Base-by-base conservation (phyloP, 345 rosid genomes). In the Noccaea bulbosa region DNA sequence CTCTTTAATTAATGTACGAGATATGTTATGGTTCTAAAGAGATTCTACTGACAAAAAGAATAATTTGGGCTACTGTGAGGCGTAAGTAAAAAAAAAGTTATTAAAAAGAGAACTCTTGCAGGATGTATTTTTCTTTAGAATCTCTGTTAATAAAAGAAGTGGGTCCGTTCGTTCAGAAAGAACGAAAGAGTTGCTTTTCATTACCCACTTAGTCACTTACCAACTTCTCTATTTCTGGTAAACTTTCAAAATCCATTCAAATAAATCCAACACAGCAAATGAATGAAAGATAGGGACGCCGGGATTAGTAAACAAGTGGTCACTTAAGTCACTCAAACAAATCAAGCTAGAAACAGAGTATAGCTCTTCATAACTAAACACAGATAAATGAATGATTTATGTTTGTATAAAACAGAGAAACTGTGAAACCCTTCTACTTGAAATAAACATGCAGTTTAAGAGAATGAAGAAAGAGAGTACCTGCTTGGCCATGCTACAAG, bases 401-500 rank as follows among this genome's bases (percentile, higher is more conserved):
- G 24, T 14, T 35, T 8, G 50, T 9, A 15, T 6, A 12, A 65
- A 7, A 55, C 10, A 12, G 3, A 27, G 30, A 27, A 27, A 24
- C 27, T 17, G 20, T 17, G 20, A 17, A 37, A 51, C 4, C 11
- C 15, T 52, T 56, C 39, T 27, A 48, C 5, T 40, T 49, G 30
- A 48, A 40, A 74, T 11, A 65, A 32, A 49, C 39, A 58, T 34
- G 69, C 54, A 57, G 41, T 10, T 27, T 20, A 0, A 14, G 8
- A 35, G 57, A 34, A 47, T 0, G 22, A 55, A 54, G 53, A 38
- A 54, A 17, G 37, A 15, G 44, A 15, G 17, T 38, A 86, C 91
- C 88, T 87, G 88, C 77, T 87, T 87, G 54, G 91, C 91, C 78
- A 87, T 87, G 76, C 69, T 87, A 74, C 91, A 86, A 70, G 91